Evolutionary conservation across 208 protist species (phyloP).

Genomic region (Endotrypanum monterogeii): DNA sequence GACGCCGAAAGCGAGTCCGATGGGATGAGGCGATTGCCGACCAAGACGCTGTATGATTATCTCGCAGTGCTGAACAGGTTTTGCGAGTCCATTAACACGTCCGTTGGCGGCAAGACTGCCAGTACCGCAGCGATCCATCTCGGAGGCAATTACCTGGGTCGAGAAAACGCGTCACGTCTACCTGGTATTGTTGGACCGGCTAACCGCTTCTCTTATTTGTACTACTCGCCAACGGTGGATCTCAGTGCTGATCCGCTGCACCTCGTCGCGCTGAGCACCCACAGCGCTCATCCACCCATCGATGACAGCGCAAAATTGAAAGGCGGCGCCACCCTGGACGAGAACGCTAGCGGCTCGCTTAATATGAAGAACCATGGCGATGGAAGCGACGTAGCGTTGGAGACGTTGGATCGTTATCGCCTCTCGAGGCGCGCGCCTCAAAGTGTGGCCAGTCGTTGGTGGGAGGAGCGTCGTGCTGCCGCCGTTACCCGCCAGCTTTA

Average conservation of each 20-base stretch:
- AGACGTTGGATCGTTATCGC: neutral
- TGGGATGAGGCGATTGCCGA: constrained; percentile 24
- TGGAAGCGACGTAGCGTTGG: neutral
- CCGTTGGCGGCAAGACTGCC: constrained; percentile 9
- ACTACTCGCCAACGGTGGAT: constrained; percentile 72
- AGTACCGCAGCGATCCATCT: neutral
- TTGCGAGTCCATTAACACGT: constrained; percentile 39
- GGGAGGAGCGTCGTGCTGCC: constrained; percentile 15
- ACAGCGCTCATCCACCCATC: constrained; percentile 7
- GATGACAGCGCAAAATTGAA: neutral
- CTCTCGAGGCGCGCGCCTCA: neutral
- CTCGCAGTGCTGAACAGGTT: constrained; percentile 55
- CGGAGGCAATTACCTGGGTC: neutral
- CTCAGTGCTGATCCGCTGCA: constrained; percentile 55
- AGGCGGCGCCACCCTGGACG: neutral
- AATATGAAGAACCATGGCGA: neutral
- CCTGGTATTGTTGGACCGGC: constrained; percentile 17
- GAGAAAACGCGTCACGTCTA: constrained; percentile 1
- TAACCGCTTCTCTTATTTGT: constrained; percentile 53
- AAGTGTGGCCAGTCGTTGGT: neutral
- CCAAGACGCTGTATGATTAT: constrained; percentile 51
- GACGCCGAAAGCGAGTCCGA: constrained; percentile 14
- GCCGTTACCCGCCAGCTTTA: constrained; percentile 22
- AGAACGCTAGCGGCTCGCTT: neutral
- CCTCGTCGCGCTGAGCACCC: constrained; percentile 26